Evolutionary conservation across 495 filamentous ascomycete species (phyloP), one percentile per base, ranked within the genome.

Genomic region (Trichoderma parareesei): DNA sequence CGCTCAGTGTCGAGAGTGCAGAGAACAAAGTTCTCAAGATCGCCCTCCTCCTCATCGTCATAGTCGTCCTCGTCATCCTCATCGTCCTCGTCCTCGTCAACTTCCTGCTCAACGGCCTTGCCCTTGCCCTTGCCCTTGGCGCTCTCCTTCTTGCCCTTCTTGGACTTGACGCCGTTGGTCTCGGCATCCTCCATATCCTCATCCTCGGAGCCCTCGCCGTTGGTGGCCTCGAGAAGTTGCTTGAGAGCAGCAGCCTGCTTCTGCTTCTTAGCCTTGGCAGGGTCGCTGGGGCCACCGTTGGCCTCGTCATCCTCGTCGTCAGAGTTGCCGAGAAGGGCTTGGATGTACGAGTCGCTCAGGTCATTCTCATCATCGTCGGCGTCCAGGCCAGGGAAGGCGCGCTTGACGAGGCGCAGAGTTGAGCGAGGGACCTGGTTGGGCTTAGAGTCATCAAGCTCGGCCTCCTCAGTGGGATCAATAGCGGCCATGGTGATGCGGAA

Each of bases 401-500:
- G 80, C 73, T 92, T 93, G 72, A 97, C 80, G 66, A 98, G 82
- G 79, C 92, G 97, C 70, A 98, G 80, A 55, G 94, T 98, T 44
- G 94, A 87, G 70, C 92, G 87, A 59, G 87, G 82, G 49, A 84
- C 72, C 61, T 81, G 82, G 57, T 86, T 78, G 64, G 86, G 86
- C 66, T 80, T 78, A 43, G 83, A 82, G 43, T 85, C 82, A 64
- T 87, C 84, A 62, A 82, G 82, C 66, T 90, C 85, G 46, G 89
- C 86, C 59, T 78, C 81, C 67, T 90, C 89, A 70, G 85, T 89
- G 42, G 94, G 94, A 74, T 99, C 93, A 70, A 99, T 87, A 70
- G 94, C 94, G 70, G 95, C 94, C 94, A 99, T 99, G 71, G 91
- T 97, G 69, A 99, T 88, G 70, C 90, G 92, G 79, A 96, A 92